These are phyloP conservation scores for Vigna unguiculata DNA, from an alignment of 306 rosid species.

Conservation along the genomic window DNA sequence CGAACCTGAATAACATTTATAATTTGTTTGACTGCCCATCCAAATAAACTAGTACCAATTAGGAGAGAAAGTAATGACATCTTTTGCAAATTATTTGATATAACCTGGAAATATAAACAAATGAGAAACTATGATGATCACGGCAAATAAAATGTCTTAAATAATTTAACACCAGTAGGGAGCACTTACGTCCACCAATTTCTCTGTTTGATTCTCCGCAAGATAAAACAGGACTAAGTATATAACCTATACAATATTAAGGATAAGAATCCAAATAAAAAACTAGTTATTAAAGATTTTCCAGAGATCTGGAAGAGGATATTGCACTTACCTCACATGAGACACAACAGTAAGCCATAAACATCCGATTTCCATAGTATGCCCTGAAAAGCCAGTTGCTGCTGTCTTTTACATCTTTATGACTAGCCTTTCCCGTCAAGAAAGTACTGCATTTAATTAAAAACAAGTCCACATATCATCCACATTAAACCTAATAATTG, in stretches of 20 bases:
- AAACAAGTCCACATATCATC: constrained; percentile 26
- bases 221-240: constrained; percentile 81
- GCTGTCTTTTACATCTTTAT: constrained; percentile 99
- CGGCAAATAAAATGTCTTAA: constrained; percentile 16
- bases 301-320: constrained; percentile 10
- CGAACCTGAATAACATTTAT: constrained; percentile 88
- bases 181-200: constrained; percentile 72
- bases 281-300: neutral
- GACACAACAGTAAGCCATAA: constrained; percentile 97
- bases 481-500: constrained; percentile 28
- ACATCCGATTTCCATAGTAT: constrained; percentile 92
- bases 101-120: constrained; percentile 63
- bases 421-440: constrained; percentile 90
- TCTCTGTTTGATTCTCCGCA: constrained; percentile 69
- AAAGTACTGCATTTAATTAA: constrained; percentile 75
- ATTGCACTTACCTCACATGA: constrained; percentile 80
- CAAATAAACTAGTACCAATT: constrained; percentile 68
- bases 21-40: constrained; percentile 94
- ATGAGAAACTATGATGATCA: constrained; percentile 40
- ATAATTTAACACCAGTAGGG: constrained; percentile 17
- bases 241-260: constrained; percentile 69
- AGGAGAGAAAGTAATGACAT: constrained; percentile 62
- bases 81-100: constrained; percentile 57
- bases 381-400: constrained; percentile 88
- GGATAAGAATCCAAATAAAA: constrained; percentile 40